Evolutionary conservation across 768 basidiomycete species (phyloP), one percentile per base, ranked within the genome.

Genomic region (Clathrus columnatus): DNA sequence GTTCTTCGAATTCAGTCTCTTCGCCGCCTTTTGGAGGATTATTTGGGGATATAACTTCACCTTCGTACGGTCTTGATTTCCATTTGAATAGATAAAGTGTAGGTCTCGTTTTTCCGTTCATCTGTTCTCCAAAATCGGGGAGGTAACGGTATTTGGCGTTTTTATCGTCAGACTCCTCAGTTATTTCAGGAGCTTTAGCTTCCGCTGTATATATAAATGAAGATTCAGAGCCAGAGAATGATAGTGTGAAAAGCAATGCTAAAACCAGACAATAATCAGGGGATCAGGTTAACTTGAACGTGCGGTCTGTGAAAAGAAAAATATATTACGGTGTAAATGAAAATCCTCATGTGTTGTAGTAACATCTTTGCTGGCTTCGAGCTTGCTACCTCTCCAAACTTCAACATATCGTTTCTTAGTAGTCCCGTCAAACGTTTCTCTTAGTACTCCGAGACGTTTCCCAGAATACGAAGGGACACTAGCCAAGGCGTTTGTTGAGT

Each of bases 201-300:
- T 87, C 85, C 2, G 84, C 85, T 3, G 74, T 73, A 58, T 87
- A 87, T 14, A 84, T 60, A 8, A 87, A 60, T 0, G 75, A 72
- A 2, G 69, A 65, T 56, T 82, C 80, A 2, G 76, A 72, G 0
- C 75, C 73, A 4, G 79, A 74, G 64, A 86, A 87, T 0, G 73
- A 70, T 11, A 84, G 65, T 0, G 76, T 74, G 2, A 72, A 72
- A 16, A 84, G 61, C 51, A 68, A 73, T 50, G 83, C 84, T 86
- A 36, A 5, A 18, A 21, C 14, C 23, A 27, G 16, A 28, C n/a
- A 45, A 26, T 29, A 24, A 26, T 21, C 14, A 47, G 46, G 21
- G 21, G 21, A 16, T 10, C 11, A 6, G 10, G n/a, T 53, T 5
- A 45, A 4, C 18, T 28, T 14, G 6, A 5, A 6, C 4, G 5